These are phyloP conservation scores for Asterochloris erici DNA, from an alignment of 139 green algal species.

Conservation along the genomic window DNA sequence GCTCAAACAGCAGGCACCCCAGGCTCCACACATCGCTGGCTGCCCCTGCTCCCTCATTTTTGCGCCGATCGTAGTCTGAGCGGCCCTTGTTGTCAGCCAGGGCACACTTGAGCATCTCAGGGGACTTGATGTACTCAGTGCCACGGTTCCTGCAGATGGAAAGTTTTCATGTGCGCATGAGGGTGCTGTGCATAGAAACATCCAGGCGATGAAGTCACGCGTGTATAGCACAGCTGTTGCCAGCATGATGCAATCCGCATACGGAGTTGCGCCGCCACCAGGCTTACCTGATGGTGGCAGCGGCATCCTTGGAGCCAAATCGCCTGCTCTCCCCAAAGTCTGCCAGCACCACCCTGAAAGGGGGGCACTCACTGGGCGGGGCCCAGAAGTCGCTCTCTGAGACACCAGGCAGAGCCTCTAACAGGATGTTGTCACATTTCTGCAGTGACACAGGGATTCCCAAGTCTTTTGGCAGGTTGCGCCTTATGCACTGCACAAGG, in stretches of 20 bases:
- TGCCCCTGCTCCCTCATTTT: slow-evolving; percentile 41
- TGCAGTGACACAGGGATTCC: slow-evolving; percentile 12
- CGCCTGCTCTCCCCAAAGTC: slow-evolving; percentile 79
- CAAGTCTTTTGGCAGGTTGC: too few relatives aligned
- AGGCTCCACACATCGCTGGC: slow-evolving; percentile 80
- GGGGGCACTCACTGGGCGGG: background rate
- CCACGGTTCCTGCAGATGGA: slow-evolving; percentile 41
- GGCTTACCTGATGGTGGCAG: slow-evolving; percentile 12
- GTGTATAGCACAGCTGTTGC: background rate
- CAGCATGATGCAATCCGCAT: too few relatives aligned
- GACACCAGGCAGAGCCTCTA: slow-evolving; percentile 55
- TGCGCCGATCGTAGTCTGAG: slow-evolving; percentile 33
- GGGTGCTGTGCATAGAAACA: background rate
- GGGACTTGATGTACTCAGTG: slow-evolving; percentile 79
- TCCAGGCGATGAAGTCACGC: background rate
- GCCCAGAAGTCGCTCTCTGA: slow-evolving; percentile 60
- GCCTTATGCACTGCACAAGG: too few relatives aligned
- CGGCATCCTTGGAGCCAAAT: slow-evolving; percentile 9
- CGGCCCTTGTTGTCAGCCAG: slow-evolving; percentile 23
- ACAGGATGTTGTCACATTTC: slow-evolving; percentile 83
- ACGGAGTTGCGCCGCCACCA: too few relatives aligned
- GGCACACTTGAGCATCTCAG: slow-evolving; percentile 80
- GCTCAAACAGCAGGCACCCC: slow-evolving; percentile 81
- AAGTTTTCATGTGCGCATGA: background rate
- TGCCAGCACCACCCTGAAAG: slow-evolving; percentile 44